Base-by-base conservation (phyloP, 2,329 filamentous ascomycete species). In the Penicillium sp. region DNA sequence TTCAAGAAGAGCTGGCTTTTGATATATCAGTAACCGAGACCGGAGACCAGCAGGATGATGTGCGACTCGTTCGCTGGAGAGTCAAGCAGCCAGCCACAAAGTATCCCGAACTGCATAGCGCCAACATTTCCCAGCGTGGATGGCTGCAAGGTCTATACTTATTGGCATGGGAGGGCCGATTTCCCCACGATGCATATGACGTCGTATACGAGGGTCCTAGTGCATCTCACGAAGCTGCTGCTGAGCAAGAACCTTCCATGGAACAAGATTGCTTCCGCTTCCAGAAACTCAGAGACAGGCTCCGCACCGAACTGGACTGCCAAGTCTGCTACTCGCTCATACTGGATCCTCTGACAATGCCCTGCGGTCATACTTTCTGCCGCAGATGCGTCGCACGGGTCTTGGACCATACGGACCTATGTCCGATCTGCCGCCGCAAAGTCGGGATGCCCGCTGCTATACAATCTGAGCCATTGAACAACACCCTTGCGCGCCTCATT, bases 321-420 rank as follows among this genome's bases (percentile, higher is more conserved):
- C 88, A 93, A 61, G 83, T 95, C 50, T 95, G 91, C 70, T 95
- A 92, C 67, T 81, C 83, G 35, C 70, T 95, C 20, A 87, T 92
- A 66, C 74, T 89, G 52, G 87, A 95, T 53, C 89, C 91, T 0
- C 75, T 91, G 44, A 95, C 90, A 0, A 95, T 89, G 0, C 78
- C 81, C 1, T 96, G 91, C 61, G 91, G 91, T 1, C 91, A 96
- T 67, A 95, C 89, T 0, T 92, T 93, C 62, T 96, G 91, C 67
- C 83, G 87, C 18, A 80, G 81, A 51, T 96, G 91, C 66, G 75
- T 95, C 20, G 81, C 84, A 48, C 82, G 87, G 40, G 82, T 88
- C 6, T 75, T 95, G 51, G 87, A 92, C 60, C 86, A 93, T 64
- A 86, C 87, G 1, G 79, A 81, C 48, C 77, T 87, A 47, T 96